These are phyloP conservation scores for Carallia brachiata DNA, from an alignment of 345 rosid genomes.

Conservation along the genomic window DNA sequence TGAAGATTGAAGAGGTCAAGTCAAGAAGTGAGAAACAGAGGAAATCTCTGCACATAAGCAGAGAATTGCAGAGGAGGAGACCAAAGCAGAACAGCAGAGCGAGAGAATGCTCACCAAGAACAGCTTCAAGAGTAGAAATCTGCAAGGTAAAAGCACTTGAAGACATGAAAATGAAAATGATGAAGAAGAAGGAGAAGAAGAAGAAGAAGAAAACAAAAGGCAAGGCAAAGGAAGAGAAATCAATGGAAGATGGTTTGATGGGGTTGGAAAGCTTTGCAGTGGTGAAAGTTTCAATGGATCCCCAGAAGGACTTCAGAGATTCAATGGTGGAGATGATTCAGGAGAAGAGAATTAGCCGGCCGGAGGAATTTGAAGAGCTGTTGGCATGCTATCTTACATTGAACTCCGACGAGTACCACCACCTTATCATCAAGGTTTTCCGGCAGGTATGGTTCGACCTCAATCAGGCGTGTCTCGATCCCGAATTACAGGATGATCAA, in stretches of 20 bases:
- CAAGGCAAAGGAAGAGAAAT: constrained; percentile 10
- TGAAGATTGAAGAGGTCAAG: constrained; percentile 45
- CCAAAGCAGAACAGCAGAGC: constrained; percentile 49
- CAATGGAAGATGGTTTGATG: constrained; percentile 15
- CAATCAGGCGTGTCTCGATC: constrained; percentile 30
- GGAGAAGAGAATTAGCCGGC: constrained; percentile 52
- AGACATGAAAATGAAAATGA: constrained; percentile 61
- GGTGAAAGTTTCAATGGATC: constrained; percentile 71
- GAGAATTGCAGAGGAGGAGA: constrained; percentile 46
- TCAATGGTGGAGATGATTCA: constrained; percentile 89
- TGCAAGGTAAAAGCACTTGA: constrained; percentile 62
- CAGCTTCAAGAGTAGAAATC: constrained; percentile 40
- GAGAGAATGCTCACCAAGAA: constrained; percentile 56
- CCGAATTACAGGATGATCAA: constrained; percentile 25
- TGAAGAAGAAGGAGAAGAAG: constrained; percentile 37
- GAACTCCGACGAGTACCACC: constrained; percentile 67
- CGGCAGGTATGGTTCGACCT: constrained; percentile 69
- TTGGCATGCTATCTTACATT: constrained; percentile 78
- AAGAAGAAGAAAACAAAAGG: neutral
- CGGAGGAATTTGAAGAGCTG: constrained; percentile 80
- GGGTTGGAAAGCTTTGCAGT: constrained; percentile 62
- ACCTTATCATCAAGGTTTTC: constrained; percentile 85
- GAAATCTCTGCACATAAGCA: constrained; percentile 58
- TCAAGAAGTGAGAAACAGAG: constrained; percentile 55
- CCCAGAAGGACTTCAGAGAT: constrained; percentile 74